phyloP scores from a whole-genome alignment of 73 alveolate species.

The Tetrahymena thermophila region DNA sequence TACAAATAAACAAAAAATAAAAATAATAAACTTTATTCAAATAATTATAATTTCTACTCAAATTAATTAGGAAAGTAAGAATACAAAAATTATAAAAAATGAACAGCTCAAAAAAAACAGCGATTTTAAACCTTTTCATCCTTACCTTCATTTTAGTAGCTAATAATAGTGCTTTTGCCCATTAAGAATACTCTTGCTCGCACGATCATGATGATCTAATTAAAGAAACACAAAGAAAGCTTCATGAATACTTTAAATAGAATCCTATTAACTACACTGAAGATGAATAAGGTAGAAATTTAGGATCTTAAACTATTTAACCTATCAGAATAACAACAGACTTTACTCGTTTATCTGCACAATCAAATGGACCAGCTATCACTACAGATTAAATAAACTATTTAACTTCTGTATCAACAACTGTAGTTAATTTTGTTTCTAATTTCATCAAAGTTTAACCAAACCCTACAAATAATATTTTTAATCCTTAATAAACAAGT shows the following conservation, averaged over 20 bases:
- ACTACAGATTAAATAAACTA: background rate
- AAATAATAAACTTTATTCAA: too few species aligned
- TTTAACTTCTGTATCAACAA: background rate
- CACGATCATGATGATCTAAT: background rate
- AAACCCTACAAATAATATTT: background rate
- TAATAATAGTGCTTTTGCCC: background rate
- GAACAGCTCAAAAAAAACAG: background rate
- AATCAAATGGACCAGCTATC: background rate
- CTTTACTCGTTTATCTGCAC: background rate
- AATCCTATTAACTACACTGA: background rate
- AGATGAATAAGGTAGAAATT: background rate
- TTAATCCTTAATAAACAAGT: background rate
- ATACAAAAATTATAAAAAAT: too few species aligned
- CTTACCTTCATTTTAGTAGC: background rate
- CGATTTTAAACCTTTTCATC: too few species aligned
- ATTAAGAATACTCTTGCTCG: background rate
- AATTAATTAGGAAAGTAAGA: too few species aligned
- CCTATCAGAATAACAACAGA: background rate
- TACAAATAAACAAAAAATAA: too few species aligned
- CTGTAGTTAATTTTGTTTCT: background rate
- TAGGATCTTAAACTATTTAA: background rate
- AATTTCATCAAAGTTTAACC: background rate
- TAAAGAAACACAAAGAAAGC: background rate
- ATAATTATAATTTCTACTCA: background rate
- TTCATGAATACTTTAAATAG: background rate